phyloP scores from a whole-genome alignment of 78 protist genomes.

The Creolimax fragrantissima region DNA sequence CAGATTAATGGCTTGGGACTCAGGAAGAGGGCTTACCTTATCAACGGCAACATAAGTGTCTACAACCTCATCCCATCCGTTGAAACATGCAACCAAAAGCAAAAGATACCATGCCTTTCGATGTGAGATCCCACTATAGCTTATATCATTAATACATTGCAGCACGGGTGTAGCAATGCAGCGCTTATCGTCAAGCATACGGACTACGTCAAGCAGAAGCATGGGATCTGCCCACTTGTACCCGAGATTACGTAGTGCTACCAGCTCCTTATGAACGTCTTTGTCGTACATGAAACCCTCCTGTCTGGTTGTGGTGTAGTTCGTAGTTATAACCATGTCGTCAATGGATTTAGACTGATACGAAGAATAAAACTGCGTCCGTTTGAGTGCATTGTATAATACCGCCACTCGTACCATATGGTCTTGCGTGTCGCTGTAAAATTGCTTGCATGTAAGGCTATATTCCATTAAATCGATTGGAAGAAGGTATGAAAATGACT shows the following conservation, averaged over 20 bases:
- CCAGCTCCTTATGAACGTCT: neutral
- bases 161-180: neutral
- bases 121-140: no score
- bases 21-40: neutral
- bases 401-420: neutral
- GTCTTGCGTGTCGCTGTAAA: neutral
- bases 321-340: neutral
- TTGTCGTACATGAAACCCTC: neutral
- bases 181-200: neutral
- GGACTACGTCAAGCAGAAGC: neutral
- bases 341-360: neutral
- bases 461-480: neutral
- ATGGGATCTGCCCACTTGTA: neutral
- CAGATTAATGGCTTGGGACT: neutral
- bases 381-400: neutral
- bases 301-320: neutral
- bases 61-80: neutral
- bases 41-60: neutral
- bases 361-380: neutral
- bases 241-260: neutral
- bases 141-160: neutral
- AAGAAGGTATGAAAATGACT: neutral
- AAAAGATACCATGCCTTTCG: no score
- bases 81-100: neutral
- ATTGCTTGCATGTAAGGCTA: neutral